Conservation (phyloP, 129 eudicot genomes). For the Scalesia atractyloides region DNA sequence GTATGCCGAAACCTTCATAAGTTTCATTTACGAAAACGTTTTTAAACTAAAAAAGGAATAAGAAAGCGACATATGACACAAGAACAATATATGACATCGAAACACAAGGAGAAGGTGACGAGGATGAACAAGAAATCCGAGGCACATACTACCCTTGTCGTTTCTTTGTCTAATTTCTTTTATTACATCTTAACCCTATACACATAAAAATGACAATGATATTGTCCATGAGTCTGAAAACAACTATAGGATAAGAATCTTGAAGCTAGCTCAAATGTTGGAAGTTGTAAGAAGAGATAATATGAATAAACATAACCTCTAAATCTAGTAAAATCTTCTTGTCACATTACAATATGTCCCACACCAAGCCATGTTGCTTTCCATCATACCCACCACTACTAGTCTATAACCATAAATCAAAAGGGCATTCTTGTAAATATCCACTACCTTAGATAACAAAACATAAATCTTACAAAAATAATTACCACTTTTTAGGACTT, state of each 20-base stretch:
- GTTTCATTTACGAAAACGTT: too few relatives aligned
- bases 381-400: conserved; percentile 11
- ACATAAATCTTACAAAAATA: conserved; percentile 1
- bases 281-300: neutral
- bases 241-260: conserved; percentile 12
- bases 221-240: conserved; percentile 10
- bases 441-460: neutral
- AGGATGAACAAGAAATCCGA: too few relatives aligned
- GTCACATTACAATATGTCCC: conserved; percentile 26
- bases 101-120: too few relatives aligned
- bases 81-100: too few relatives aligned
- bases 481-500: conserved; percentile 1
- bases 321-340: conserved; percentile 39
- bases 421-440: conserved; percentile 15
- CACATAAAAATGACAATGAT: too few relatives aligned
- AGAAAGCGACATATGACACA: too few relatives aligned
- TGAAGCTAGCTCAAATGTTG: neutral
- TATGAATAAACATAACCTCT: conserved; percentile 26
- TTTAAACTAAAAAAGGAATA: too few relatives aligned
- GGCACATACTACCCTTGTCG: too few relatives aligned
- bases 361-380: conserved; percentile 33
- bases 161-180: too few relatives aligned
- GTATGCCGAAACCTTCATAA: too few relatives aligned
- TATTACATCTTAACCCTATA: too few relatives aligned
- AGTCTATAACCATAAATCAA: conserved; percentile 14